Base-by-base conservation (phyloP, 768 basidiomycete genomes). In the Fibroporia radiculosa region DNA sequence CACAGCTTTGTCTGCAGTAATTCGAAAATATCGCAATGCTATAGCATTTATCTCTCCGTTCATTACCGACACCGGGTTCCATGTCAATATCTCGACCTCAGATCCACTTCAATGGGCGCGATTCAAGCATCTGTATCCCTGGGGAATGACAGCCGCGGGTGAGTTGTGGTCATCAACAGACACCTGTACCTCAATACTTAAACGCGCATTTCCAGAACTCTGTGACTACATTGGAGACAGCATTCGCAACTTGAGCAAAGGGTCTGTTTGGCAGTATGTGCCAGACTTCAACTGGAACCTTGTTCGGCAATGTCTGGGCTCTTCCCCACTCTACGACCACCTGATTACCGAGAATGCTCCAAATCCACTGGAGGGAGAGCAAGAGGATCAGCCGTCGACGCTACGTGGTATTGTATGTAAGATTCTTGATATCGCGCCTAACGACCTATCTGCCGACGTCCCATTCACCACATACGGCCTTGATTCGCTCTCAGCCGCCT, bases 381-480 rank as follows among this genome's bases (percentile, higher is more conserved):
- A 46, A 8, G 25, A 34, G 12, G 36, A 39, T 37, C 18, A 29
- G 6, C 47, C 50, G 4, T 8, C 8, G 8, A 27, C 13, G 22
- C 20, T 40, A 19, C 22, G 39, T 16, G 48, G 51, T 4, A 35
- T 56, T 11, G 45, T 51, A 11, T 47, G 56, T 31, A 50, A 48
- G 27, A 50, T 54, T 16, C 48, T 68, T 22, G 63, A 63, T 37
- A 49, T 71, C 20, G 46, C 62, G 2, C 45, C 47, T 22, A 55
- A 61, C 14, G 68, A 70, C 29, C 64, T 72, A 37, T 58, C 59
- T 4, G 41, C 51, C 1, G 62, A 69, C 12, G 59, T 66, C 5
- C 69, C 71, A 1, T 57, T 73, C 34, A 68, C 67, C 1, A 56
- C 63, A 2, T 72, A 71, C 33, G 71, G 71, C 11, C 52, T 70